phyloP scores from a whole-genome alignment of 805 yeast species.

The Ogataea paradorogensis region DNA sequence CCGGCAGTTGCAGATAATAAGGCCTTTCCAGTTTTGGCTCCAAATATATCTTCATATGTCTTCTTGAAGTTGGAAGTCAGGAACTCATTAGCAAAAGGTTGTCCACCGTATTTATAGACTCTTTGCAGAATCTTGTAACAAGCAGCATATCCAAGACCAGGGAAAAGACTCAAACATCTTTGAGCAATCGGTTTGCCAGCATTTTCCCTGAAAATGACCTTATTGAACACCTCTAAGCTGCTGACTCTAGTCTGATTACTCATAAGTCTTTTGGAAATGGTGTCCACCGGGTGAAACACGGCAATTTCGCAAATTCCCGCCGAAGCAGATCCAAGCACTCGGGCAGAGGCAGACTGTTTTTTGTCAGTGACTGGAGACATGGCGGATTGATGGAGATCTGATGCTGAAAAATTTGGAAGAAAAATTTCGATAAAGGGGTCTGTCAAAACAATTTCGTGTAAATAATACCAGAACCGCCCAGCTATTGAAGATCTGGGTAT shows the following conservation, averaged over 20 bases:
- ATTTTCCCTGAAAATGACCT: constrained; percentile 81
- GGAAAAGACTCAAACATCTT: constrained; percentile 82
- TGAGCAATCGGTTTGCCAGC: constrained; percentile 68
- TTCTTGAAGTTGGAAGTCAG: constrained; percentile 70
- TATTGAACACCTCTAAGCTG: constrained; percentile 64
- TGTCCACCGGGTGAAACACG: constrained; percentile 98
- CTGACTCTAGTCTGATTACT: constrained; percentile 71
- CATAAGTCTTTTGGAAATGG: constrained; percentile 94
- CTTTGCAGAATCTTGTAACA: constrained; percentile 94
- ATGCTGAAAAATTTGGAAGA: constrained; percentile 2
- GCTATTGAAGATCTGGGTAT: too few species aligned
- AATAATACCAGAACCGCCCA: not conserved
- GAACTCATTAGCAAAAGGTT: constrained; percentile 96
- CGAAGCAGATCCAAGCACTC: constrained; percentile 95
- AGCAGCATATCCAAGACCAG: constrained; percentile 98
- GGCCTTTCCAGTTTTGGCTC: constrained; percentile 97
- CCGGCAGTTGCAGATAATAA: constrained; percentile 96
- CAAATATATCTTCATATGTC: constrained; percentile 72
- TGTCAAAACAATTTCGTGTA: constrained; percentile 4
- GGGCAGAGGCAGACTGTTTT: constrained; percentile 84
- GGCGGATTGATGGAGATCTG: constrained; percentile 3
- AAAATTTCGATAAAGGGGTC: constrained; percentile 3
- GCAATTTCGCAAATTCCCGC: constrained; percentile 97
- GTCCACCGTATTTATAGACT: constrained; percentile 99
- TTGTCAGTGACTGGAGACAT: constrained; percentile 48